Evolutionary conservation across 148 eudicot species (phyloP).

Genomic region (Diospyros kaki): DNA sequence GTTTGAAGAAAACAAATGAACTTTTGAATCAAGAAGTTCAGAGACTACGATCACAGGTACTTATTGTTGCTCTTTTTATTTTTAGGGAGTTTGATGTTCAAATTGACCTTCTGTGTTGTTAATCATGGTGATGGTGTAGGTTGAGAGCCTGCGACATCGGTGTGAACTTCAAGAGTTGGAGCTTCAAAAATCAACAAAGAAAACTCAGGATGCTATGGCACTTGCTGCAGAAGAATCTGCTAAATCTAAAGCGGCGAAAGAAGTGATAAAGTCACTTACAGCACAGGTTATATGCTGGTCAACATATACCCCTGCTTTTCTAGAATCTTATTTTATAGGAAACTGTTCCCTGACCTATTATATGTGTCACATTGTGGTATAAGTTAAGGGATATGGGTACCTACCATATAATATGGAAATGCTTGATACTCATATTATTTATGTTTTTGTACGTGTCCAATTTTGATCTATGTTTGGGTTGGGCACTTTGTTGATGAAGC

Average conservation of each 20-base stretch:
- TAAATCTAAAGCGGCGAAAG: constrained; percentile 96
- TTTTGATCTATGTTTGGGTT: not conserved
- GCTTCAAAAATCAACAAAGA: constrained; percentile 67
- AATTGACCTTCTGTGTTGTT: constrained; percentile 7
- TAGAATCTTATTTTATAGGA: not conserved
- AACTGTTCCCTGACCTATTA: not conserved
- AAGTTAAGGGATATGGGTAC: not conserved
- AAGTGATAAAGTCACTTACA: constrained; percentile 80
- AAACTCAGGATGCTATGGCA: constrained; percentile 76
- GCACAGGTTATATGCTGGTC: constrained; percentile 55
- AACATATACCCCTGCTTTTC: not conserved
- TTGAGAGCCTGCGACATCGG: constrained; percentile 62
- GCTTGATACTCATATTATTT: not conserved
- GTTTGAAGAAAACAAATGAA: constrained; percentile 89
- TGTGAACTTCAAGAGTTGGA: constrained; percentile 81
- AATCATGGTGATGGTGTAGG: constrained; percentile 36
- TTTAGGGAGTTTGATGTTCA: not conserved
- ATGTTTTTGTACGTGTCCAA: too few relatives aligned
- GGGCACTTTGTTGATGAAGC: not conserved
- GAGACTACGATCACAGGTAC: constrained; percentile 80
- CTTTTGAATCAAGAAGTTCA: constrained; percentile 82
- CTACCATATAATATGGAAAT: not conserved
- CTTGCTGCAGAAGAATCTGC: constrained; percentile 87
- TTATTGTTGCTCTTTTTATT: too few relatives aligned
- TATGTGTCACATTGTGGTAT: not conserved